phyloP scores from a whole-genome alignment of 441 rosid species.

The Populus hybrid region DNA sequence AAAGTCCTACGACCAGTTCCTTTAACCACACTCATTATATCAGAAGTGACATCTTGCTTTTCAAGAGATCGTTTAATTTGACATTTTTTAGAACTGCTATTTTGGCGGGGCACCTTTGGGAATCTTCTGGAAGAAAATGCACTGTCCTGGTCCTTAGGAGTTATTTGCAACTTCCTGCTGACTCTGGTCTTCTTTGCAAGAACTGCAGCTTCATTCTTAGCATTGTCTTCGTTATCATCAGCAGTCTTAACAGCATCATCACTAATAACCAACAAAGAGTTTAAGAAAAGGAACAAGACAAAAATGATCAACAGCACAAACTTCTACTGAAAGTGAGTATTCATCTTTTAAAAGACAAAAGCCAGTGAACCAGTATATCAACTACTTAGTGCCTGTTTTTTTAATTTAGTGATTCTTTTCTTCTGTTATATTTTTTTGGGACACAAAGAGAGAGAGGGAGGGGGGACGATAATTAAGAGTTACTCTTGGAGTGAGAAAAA shows the following conservation, averaged over 20 bases:
- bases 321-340: constrained; percentile 7
- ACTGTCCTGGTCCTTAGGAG: constrained; percentile 34
- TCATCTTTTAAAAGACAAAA: constrained; percentile 7
- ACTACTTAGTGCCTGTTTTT: background rate
- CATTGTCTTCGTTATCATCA: constrained; percentile 36
- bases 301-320: background rate
- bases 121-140: constrained; percentile 37
- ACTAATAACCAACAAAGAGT: constrained; percentile 28
- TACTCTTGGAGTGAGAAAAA: background rate
- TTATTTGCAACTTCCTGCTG: constrained; percentile 40
- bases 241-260: constrained; percentile 36
- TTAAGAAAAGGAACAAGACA: constrained; percentile 10
- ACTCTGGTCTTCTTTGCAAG: constrained; percentile 42
- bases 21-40: constrained; percentile 78
- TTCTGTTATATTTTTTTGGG: background rate
- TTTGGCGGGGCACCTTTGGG: constrained; percentile 19
- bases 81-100: constrained; percentile 23
- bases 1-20: constrained; percentile 41
- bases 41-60: constrained; percentile 35
- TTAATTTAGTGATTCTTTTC: background rate
- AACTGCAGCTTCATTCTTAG: constrained; percentile 36
- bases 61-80: constrained; percentile 24
- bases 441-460: background rate
- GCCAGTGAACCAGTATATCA: background rate
- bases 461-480: background rate